Conservation (phyloP, 176 grass and related monocot genomes). For the Leersia perrieri region DNA sequence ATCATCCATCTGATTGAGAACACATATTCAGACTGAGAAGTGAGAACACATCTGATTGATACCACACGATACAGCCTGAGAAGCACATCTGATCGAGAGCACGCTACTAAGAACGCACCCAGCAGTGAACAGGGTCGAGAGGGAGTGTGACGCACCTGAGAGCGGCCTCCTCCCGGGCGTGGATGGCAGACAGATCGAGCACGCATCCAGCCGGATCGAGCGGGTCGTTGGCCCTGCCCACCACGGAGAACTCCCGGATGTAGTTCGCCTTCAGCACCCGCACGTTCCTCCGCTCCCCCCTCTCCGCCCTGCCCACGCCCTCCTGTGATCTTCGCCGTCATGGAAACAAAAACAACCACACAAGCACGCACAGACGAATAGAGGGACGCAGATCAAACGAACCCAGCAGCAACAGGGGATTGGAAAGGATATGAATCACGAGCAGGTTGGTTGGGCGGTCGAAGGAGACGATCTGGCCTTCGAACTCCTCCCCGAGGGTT, state of each 20-base stretch:
- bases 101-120: background rate
- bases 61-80: background rate
- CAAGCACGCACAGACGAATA: background rate
- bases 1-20: too few relatives aligned
- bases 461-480: conserved; percentile 92
- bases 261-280: conserved; percentile 90
- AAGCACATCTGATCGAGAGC: background rate
- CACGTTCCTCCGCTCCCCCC: conserved; percentile 58
- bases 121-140: background rate
- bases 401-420: background rate
- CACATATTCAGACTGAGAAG: background rate
- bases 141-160: conserved; percentile 50
- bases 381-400: background rate
- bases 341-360: conserved; percentile 39
- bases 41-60: background rate
- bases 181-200: conserved; percentile 66
- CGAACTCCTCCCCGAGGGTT: conserved; percentile 76
- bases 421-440: conserved; percentile 93
- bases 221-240: conserved; percentile 66
- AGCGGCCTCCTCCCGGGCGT: conserved; percentile 83
- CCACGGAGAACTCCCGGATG: conserved; percentile 72
- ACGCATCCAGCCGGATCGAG: conserved; percentile 66
- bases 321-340: conserved; percentile 78
- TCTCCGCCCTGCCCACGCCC: conserved; percentile 45
- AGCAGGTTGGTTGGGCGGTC: conserved; percentile 86